phyloP scores from a whole-genome alignment of 139 green algal species.

The Coccomyxa sp. region DNA sequence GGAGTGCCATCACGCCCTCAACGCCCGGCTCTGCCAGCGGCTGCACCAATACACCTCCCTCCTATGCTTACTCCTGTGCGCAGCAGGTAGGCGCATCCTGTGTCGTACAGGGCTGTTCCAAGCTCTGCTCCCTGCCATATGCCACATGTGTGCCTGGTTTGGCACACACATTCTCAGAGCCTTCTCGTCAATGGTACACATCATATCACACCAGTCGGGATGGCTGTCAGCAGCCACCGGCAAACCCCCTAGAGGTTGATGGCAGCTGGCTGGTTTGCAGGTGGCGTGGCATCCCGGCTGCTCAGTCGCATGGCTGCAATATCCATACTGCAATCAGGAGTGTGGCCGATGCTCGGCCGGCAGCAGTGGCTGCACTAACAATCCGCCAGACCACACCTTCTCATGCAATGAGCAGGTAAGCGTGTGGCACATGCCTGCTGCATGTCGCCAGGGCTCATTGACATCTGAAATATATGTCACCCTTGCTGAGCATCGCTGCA shows the following conservation, averaged over 20 bases:
- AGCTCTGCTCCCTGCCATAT: too few species aligned
- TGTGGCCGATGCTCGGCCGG: background rate
- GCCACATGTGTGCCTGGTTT: too few species aligned
- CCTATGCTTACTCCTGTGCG: background rate
- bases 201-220: too few species aligned
- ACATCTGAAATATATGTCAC: background rate
- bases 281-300: background rate
- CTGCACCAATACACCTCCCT: background rate
- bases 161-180: too few species aligned
- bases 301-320: background rate
- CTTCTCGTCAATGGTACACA: too few species aligned
- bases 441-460: background rate
- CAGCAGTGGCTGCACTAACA: background rate
- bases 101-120: background rate
- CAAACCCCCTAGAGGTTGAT: too few species aligned
- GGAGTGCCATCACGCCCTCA: too few species aligned
- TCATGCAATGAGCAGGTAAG: background rate
- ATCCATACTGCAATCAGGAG: background rate
- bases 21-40: too few species aligned
- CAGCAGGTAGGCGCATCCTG: background rate
- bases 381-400: background rate
- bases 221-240: too few species aligned
- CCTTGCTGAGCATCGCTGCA: background rate
- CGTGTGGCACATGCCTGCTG: too few species aligned
- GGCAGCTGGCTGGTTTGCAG: too few species aligned